Evolutionary conservation across 2,329 filamentous ascomycete genomes (phyloP).

Genomic region (Camillea tinctor): DNA sequence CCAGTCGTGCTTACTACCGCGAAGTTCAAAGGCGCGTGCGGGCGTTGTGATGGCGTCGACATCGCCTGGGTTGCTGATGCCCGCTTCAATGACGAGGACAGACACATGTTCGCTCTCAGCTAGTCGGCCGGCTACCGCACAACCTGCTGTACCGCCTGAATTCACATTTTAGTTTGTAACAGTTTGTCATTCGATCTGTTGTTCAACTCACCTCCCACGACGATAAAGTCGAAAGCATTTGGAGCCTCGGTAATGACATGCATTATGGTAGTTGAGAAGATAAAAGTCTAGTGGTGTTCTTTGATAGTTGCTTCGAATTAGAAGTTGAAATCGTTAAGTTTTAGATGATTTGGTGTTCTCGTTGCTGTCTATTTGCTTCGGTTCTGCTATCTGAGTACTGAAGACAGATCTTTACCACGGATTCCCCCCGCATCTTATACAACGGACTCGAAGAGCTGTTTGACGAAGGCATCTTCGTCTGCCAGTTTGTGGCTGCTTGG

Average conservation of each 20-base stretch:
- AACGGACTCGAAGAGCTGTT: too few species aligned
- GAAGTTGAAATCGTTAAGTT: too few species aligned
- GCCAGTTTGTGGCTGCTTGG: too few species aligned
- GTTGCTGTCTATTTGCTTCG: too few species aligned
- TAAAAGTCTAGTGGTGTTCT: background rate
- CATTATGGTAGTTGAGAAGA: background rate
- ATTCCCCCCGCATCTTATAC: too few species aligned
- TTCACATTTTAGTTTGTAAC: slow-evolving; percentile 12
- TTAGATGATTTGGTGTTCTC: too few species aligned
- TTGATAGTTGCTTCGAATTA: too few species aligned
- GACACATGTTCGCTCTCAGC: slow-evolving; percentile 48
- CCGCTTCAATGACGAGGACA: slow-evolving; percentile 49
- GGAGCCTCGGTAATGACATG: background rate
- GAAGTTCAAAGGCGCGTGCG: slow-evolving; percentile 50
- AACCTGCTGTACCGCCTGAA: slow-evolving; percentile 45
- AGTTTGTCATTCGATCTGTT: background rate
- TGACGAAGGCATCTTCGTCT: too few species aligned
- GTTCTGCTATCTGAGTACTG: too few species aligned
- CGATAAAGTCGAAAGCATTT: slow-evolving; percentile 33
- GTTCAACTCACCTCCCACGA: slow-evolving; percentile 17
- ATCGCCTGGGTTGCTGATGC: slow-evolving; percentile 46
- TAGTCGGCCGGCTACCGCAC: slow-evolving; percentile 49
- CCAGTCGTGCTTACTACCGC: slow-evolving; percentile 58
- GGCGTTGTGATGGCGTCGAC: slow-evolving; percentile 54
- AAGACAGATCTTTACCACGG: too few species aligned